These are phyloP conservation scores for Pseudozyma pruni DNA, from an alignment of 1,284 basidiomycete genomes.

Conservation along the genomic window DNA sequence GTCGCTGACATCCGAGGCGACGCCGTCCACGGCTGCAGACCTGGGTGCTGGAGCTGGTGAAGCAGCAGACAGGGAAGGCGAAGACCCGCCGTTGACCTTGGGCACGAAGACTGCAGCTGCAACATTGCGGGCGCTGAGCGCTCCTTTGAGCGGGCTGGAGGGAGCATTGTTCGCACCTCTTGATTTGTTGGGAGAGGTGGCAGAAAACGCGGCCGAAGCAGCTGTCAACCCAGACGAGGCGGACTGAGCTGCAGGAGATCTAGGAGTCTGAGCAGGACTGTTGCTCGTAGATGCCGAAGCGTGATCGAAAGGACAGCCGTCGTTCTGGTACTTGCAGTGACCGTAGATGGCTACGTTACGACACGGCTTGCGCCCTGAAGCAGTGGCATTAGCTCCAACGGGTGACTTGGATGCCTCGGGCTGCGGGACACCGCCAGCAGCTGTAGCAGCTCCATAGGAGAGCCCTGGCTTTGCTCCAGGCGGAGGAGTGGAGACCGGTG, in stretches of 20 bases:
- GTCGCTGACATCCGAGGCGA: conserved; percentile 24
- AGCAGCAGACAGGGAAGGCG: conserved; percentile 25
- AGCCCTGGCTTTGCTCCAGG: conserved; percentile 13
- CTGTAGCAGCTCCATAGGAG: conserved; percentile 28
- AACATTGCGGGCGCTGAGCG: conserved; percentile 54
- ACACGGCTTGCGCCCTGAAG: conserved; percentile 37
- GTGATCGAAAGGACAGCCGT: conserved; percentile 47
- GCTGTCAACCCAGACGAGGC: conserved; percentile 23
- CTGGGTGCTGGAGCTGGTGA: conserved; percentile 13
- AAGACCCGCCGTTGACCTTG: conserved; percentile 44
- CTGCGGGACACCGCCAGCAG: conserved; percentile 7
- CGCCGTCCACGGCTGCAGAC: conserved; percentile 18
- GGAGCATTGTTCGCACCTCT: conserved; percentile 18
- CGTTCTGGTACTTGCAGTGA: conserved; percentile 49
- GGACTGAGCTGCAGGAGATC: conserved; percentile 22
- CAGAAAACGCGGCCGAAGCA: conserved; percentile 18
- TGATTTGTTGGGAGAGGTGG: conserved; percentile 26
- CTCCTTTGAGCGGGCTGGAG: conserved; percentile 44
- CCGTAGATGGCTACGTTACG: conserved; percentile 52
- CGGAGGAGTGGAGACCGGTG: conserved; percentile 35
- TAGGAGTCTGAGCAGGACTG: conserved; percentile 8
- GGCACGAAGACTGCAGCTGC: conserved; percentile 62
- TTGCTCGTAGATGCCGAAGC: conserved; percentile 8
- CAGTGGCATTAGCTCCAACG: conserved; percentile 14
- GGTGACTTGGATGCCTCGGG: conserved; percentile 37